Base-by-base conservation (phyloP, 2,329 filamentous ascomycete genomes). In the Dothistroma pini region DNA sequence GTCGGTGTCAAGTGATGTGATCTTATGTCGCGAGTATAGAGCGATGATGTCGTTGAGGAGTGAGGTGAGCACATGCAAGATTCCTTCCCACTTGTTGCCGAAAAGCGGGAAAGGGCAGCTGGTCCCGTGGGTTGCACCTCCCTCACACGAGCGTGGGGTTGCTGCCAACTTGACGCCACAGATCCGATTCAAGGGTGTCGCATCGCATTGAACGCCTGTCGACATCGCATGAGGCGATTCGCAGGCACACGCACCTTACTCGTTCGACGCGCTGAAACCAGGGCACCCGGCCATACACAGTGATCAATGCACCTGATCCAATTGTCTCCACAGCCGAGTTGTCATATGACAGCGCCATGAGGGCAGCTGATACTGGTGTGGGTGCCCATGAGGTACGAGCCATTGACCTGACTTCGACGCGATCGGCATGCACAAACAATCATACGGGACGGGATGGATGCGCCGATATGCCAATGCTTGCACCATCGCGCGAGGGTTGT, bases 361-460 rank as follows among this genome's bases (percentile, higher is more conserved):
- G 51, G 35, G 51, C 51, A 53, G 22, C 51, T 53, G 51, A 53
- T 11, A 53, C 51, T 7, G 31, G 25, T 21, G 51, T n/a, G 51
- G 21, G 31, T 22, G 55, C 55, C 55, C 55, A 57, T 41, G 55
- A 22, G 44, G 55, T 48, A 57, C 19, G 51, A 51, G 48, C 48
- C 48, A 29, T 32, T 32, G 29, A 29, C 31, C 51, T 35, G 51
- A 35, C 5, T 4, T 19, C 31, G 31, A 41, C 34, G 25, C 31
- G 55, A 56, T 56, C 55, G 22, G 4, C 44, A 47, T 50, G 55
- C 55, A 51, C 55, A 47, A 50, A 34, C 32, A 29, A 29, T 25
- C 31, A 44, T n/a, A 47, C 11, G 51, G 31, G 29, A n/a, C 51
- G 51, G 51, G 31, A 53, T 53, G 38, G 7, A n/a, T 41, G 35